These are phyloP conservation scores for Zizania latifolia DNA, from an alignment of 176 grass and related monocot genomes.

Conservation along the genomic window DNA sequence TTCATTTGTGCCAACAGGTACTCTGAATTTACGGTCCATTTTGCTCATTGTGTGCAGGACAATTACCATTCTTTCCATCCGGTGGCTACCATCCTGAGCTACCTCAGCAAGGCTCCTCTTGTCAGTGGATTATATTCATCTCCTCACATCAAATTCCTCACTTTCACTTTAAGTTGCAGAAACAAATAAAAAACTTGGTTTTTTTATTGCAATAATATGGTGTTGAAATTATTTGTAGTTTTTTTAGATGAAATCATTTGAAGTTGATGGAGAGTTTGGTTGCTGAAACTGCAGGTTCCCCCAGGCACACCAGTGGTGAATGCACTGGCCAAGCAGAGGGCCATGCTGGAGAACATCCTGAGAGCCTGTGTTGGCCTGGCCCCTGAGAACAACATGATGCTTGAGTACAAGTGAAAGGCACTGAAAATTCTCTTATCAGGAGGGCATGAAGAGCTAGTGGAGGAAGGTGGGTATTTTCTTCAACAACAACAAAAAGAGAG, in stretches of 20 bases:
- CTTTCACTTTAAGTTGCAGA: not conserved
- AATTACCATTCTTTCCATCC: slow-evolving; percentile 86
- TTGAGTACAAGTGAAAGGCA: slow-evolving; percentile 70
- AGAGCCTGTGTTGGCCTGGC: slow-evolving; percentile 68
- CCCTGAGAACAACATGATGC: slow-evolving; percentile 82
- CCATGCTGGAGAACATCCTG: slow-evolving; percentile 85
- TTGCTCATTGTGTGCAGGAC: slow-evolving; percentile 36
- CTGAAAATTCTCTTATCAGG: not conserved
- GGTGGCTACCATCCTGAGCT: slow-evolving; percentile 73
- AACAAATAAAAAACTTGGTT: not conserved
- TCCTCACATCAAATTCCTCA: not conserved
- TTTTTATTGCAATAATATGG: not conserved
- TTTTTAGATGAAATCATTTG: too few relatives aligned
- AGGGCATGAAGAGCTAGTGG: not conserved
- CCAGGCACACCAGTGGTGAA: slow-evolving; percentile 83
- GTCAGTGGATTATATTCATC: slow-evolving; percentile 46
- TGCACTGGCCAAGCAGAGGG: slow-evolving; percentile 72
- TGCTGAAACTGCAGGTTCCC: slow-evolving; percentile 56
- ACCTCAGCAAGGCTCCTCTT: slow-evolving; percentile 86
- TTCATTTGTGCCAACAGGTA: not conserved
- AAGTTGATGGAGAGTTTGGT: not conserved
- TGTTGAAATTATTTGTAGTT: too few relatives aligned
- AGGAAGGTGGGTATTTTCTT: not conserved
- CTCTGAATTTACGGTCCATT: not conserved
- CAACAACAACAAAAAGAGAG: not conserved